A percentile compares a stretch with the other conserved stretches of the same genome.
Evolutionary conservation across 208 protist genomes (phyloP).

Genomic region (Trypanosomatidae sp.): DNA sequence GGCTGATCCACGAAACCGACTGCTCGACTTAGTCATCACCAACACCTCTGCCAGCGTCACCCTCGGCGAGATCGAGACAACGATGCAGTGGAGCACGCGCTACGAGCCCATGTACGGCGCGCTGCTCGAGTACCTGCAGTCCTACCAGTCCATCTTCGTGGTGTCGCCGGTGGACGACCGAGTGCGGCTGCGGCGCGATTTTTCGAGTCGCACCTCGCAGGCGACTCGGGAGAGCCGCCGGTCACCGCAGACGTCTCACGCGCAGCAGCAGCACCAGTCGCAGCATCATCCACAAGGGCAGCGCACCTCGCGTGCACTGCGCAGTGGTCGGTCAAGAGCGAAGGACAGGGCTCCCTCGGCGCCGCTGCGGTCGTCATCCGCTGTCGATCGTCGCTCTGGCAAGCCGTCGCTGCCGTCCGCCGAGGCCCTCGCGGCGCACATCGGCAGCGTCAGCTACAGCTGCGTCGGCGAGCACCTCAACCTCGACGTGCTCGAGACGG

Average conservation of each 20-base stretch:
- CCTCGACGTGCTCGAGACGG: slow-evolving; percentile 34
- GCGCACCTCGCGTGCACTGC: no score
- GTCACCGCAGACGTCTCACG: slow-evolving; percentile 7
- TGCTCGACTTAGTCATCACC: slow-evolving; percentile 60
- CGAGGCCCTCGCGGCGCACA: slow-evolving; percentile 43
- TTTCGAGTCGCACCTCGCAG: slow-evolving; percentile 18
- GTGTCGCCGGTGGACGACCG: slow-evolving; percentile 67
- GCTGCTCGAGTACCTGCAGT: slow-evolving; percentile 64
- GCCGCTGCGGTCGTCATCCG: slow-evolving; percentile 3
- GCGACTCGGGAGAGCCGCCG: not conserved
- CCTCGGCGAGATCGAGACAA: slow-evolving; percentile 38
- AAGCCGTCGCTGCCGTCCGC: slow-evolving; percentile 28
- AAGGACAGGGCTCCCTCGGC: no score
- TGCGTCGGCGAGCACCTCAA: slow-evolving; percentile 51
- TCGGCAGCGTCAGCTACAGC: slow-evolving; percentile 68
- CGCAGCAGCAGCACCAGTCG: no score
- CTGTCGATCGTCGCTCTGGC: slow-evolving; percentile 12
- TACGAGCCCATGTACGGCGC: slow-evolving; percentile 50
- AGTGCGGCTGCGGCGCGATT: slow-evolving; percentile 47
- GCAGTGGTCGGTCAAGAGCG: no score
- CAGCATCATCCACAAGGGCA: no score
- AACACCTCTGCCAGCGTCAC: slow-evolving; percentile 49
- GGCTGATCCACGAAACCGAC: slow-evolving; percentile 50
- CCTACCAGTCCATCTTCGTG: slow-evolving; percentile 80
- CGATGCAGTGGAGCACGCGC: slow-evolving; percentile 42